phyloP scores from a whole-genome alignment of 176 grass and related monocot genomes.

The Coix lacrymajobi region DNA sequence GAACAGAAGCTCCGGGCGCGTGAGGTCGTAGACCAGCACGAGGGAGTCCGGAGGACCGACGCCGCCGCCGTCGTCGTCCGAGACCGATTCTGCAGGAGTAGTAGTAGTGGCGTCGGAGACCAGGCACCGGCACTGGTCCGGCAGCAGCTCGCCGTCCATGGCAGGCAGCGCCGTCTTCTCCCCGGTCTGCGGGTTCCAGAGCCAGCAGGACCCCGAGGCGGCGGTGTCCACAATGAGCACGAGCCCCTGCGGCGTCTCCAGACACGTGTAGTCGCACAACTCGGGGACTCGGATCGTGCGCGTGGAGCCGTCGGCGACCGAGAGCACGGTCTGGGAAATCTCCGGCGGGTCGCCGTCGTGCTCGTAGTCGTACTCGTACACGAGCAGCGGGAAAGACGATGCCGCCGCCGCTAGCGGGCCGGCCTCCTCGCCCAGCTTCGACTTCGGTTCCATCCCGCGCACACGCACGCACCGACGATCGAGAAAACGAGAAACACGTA shows the following conservation, averaged over 20 bases:
- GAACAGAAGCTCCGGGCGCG: neutral
- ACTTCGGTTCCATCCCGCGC: neutral
- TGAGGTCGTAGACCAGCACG: neutral
- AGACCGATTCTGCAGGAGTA: neutral
- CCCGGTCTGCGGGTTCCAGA: neutral
- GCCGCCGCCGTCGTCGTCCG: too few relatives aligned
- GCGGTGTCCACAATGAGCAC: neutral
- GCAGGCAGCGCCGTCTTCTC: neutral
- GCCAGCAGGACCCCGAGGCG: neutral
- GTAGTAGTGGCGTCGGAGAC: neutral
- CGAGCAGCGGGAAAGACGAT: neutral
- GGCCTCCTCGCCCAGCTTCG: neutral
- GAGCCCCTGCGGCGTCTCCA: neutral
- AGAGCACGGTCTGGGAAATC: neutral
- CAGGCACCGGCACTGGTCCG: neutral
- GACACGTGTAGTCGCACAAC: neutral
- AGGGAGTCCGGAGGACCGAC: neutral
- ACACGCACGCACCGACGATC: neutral
- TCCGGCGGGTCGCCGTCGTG: neutral
- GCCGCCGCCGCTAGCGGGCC: neutral
- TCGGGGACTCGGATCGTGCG: neutral
- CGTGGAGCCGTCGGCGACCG: neutral
- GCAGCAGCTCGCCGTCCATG: neutral
- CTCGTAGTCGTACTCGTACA: conserved; percentile 7
- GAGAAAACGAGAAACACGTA: neutral